Evolutionary conservation across 495 filamentous ascomycete species (phyloP).

Genomic region (Aspergillus ellipticus): DNA sequence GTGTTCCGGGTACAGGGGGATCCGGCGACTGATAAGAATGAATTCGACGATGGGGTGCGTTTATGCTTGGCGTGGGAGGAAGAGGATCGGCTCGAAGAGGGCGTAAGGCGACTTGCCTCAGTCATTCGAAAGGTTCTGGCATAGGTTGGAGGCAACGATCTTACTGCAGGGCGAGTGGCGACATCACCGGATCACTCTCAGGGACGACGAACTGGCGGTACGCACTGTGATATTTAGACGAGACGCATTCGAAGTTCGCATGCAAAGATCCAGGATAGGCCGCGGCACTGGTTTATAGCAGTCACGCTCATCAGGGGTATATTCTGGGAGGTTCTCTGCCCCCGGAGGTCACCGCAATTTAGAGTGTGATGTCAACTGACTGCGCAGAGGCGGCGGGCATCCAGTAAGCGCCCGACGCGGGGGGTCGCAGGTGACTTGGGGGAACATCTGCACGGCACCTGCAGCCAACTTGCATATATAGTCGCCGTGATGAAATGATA

Average conservation of each 20-base stretch:
- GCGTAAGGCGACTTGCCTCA: slow-evolving; percentile 38
- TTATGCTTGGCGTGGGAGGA: slow-evolving; percentile 77
- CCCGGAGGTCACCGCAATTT: not conserved
- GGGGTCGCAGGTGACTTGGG: not conserved
- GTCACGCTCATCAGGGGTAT: not conserved
- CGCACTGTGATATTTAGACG: not conserved
- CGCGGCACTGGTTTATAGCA: not conserved
- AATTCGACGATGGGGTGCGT: slow-evolving; percentile 55
- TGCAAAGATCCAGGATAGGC: not conserved
- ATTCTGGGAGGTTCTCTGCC: too few relatives aligned
- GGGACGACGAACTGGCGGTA: not conserved
- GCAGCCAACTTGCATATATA: not conserved
- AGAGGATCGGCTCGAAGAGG: slow-evolving; percentile 62
- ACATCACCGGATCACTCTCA: not conserved
- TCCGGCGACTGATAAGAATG: slow-evolving; percentile 27
- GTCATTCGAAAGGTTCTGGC: slow-evolving; percentile 8
- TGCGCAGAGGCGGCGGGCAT: not conserved
- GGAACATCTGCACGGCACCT: not conserved
- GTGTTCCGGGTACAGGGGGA: slow-evolving; percentile 67
- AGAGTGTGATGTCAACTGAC: not conserved
- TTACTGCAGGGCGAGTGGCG: not conserved
- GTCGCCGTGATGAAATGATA: not conserved
- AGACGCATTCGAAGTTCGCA: not conserved
- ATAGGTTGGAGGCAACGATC: not conserved
- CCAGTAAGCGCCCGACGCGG: not conserved